A percentile compares a stretch with the other conserved stretches of the same genome.
Evolutionary conservation across 2,329 filamentous ascomycete genomes (phyloP).

Genomic region (Ceratocystis albifundus): DNA sequence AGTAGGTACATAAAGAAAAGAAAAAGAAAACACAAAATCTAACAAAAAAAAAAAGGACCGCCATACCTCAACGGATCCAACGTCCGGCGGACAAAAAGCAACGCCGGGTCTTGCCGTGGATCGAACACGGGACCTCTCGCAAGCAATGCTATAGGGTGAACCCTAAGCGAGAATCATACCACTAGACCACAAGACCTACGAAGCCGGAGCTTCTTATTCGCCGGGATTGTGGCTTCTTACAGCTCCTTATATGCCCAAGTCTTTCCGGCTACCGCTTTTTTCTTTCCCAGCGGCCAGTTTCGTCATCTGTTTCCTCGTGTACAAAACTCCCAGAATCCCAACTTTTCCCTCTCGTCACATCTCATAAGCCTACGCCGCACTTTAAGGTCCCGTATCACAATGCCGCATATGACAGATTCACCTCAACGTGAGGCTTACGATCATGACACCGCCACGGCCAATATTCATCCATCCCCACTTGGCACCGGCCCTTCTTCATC

Average conservation of each 20-base stretch:
- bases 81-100: no score
- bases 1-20: background rate
- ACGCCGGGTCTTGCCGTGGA: slow-evolving; percentile 23
- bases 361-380: background rate
- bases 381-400: background rate
- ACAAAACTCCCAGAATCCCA: background rate
- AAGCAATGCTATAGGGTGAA: slow-evolving; percentile 29
- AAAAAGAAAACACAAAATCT: background rate
- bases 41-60: no score
- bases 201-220: slow-evolving; percentile 1
- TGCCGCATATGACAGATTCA: background rate
- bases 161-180: slow-evolving; percentile 64
- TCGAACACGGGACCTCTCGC: slow-evolving; percentile 27
- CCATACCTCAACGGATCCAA: background rate
- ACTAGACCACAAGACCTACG: slow-evolving; percentile 46
- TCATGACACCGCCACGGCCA: background rate
- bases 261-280: background rate
- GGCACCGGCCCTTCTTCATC: background rate
- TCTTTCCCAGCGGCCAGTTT: background rate
- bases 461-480: background rate
- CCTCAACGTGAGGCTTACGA: background rate
- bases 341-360: background rate
- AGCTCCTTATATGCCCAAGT: background rate
- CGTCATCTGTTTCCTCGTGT: background rate
- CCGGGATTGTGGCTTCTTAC: background rate